These are phyloP conservation scores for Stygiomarasmius scandens DNA, from an alignment of 1,284 basidiomycete species.

Conservation along the genomic window DNA sequence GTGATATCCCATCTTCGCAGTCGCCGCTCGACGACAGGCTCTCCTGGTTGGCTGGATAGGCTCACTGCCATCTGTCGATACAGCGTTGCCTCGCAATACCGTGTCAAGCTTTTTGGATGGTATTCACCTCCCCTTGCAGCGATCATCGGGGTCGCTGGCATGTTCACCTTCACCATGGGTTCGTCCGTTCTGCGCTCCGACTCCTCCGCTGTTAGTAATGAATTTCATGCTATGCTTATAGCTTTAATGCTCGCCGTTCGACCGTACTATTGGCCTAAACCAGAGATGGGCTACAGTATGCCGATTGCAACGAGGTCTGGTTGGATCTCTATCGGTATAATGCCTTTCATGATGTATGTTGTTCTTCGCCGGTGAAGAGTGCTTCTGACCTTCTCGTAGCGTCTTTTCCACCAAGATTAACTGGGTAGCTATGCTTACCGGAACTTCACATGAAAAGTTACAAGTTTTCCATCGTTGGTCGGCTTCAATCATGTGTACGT, in stretches of 20 bases:
- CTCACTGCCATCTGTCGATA: constrained; percentile 26
- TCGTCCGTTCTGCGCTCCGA: constrained; percentile 1
- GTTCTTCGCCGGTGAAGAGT: too few species aligned
- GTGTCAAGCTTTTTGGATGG: constrained; percentile 25
- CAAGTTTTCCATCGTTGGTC: constrained; percentile 47
- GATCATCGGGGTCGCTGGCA: constrained; percentile 28
- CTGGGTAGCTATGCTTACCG: constrained; percentile 38
- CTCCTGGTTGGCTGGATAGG: constrained; percentile 19
- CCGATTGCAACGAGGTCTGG: constrained; percentile 40
- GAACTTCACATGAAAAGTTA: constrained; percentile 47
- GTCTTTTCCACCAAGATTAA: constrained; percentile 44
- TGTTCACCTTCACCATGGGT: constrained; percentile 36
- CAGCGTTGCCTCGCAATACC: constrained; percentile 27
- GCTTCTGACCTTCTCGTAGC: constrained; percentile 16
- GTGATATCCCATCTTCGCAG: constrained; percentile 4
- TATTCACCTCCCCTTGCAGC: constrained; percentile 37
- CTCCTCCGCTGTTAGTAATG: background rate
- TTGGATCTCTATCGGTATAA: constrained; percentile 36
- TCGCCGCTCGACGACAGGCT: constrained; percentile 2
- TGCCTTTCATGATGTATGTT: constrained; percentile 38
- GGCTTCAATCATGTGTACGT: constrained; percentile 37
- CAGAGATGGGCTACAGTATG: constrained; percentile 37
- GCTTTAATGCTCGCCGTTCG: constrained; percentile 32
- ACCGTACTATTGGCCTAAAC: constrained; percentile 39
- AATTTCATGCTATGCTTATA: constrained; percentile 12